phyloP scores from a whole-genome alignment of 2,329 filamentous ascomycete genomes.

The Kalmusia sp. region DNA sequence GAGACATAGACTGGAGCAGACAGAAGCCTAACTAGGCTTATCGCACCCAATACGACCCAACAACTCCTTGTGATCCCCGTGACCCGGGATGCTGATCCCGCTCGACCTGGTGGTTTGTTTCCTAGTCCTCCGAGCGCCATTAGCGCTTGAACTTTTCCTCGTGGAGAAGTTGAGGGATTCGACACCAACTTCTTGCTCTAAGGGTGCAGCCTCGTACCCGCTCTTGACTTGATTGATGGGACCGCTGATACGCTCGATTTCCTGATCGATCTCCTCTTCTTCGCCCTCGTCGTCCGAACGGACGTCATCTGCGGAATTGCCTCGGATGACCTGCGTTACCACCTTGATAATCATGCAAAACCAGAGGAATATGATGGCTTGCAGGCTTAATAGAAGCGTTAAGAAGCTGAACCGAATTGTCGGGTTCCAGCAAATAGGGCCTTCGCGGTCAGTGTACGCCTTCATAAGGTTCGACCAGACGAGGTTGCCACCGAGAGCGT shows the following conservation, averaged over 20 bases:
- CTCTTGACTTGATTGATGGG: constrained; percentile 35
- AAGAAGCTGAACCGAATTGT: constrained; percentile 80
- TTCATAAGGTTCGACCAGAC: constrained; percentile 69
- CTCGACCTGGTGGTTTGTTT: constrained; percentile 58
- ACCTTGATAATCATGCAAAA: constrained; percentile 88
- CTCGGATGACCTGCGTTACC: constrained; percentile 78
- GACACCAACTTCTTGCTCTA: constrained; percentile 79
- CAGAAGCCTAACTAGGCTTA: constrained; percentile 59
- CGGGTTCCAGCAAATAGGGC: constrained; percentile 80
- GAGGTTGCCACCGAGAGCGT: constrained; percentile 49
- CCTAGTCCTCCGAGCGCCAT: constrained; percentile 37
- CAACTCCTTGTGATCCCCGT: constrained; percentile 80
- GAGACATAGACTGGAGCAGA: background rate
- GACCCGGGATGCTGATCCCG: constrained; percentile 69
- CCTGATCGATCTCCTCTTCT: constrained; percentile 62
- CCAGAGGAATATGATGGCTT: constrained; percentile 84
- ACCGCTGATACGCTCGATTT: constrained; percentile 20
- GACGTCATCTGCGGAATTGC: constrained; percentile 80
- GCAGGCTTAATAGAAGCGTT: constrained; percentile 75
- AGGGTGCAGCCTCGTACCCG: constrained; percentile 47
- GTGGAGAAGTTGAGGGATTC: constrained; percentile 72
- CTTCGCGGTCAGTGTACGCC: constrained; percentile 74
- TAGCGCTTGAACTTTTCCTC: constrained; percentile 36
- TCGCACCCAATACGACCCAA: constrained; percentile 84
- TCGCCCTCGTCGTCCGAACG: constrained; percentile 87